These are phyloP conservation scores for Sutorius eximius DNA, from an alignment of 1,284 basidiomycete species.

Conservation along the genomic window DNA sequence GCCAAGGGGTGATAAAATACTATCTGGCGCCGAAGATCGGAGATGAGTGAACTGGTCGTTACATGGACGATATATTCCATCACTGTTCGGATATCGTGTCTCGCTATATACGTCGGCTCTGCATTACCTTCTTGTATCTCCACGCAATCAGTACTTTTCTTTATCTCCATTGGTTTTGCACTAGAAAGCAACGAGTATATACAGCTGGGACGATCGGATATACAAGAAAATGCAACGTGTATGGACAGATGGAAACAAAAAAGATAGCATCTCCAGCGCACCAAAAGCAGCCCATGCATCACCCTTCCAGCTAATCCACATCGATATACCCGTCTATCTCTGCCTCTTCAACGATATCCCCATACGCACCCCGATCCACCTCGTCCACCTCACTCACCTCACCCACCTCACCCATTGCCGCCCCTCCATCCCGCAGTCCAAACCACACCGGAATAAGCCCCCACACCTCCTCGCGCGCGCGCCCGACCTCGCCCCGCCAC, in stretches of 20 bases:
- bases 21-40: slow-evolving; percentile 90
- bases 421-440: slow-evolving; percentile 40
- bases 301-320: slow-evolving; percentile 19
- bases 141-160: background rate
- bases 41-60: slow-evolving; percentile 54
- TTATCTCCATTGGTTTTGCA: no score
- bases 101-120: slow-evolving; percentile 14
- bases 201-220: slow-evolving; percentile 14
- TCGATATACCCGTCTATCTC: slow-evolving; percentile 14
- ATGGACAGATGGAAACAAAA: slow-evolving; percentile 6
- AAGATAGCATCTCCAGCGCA: slow-evolving; percentile 21
- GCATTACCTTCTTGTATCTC: slow-evolving; percentile 20
- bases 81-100: slow-evolving; percentile 6
- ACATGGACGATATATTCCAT: slow-evolving; percentile 6
- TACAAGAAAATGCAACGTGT: slow-evolving; percentile 6
- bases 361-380: background rate
- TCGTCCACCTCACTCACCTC: background rate
- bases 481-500: slow-evolving; percentile 50
- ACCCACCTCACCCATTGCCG: no score
- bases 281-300: slow-evolving; percentile 4
- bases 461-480: slow-evolving; percentile 65
- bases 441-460: slow-evolving; percentile 65
- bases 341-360: slow-evolving; percentile 2
- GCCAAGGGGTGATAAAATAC: slow-evolving; percentile 80
- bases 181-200: slow-evolving; percentile 17